A percentile compares a stretch with the other conserved stretches of the same genome.
phyloP scores from a whole-genome alignment of 345 rosid genomes.

The Salix arbutifolia region DNA sequence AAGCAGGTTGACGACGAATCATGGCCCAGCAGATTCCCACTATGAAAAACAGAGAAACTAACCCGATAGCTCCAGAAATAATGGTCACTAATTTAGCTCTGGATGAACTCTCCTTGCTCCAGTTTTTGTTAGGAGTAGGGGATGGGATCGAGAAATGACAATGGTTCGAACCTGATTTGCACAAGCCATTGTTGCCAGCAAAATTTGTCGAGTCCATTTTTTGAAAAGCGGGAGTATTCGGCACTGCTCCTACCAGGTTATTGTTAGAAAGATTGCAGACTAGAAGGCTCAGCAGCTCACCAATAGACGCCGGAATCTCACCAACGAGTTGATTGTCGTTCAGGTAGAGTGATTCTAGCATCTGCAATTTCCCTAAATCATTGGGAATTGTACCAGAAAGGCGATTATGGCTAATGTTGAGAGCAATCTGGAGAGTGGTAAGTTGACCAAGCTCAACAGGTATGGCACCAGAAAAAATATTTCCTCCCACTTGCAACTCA shows the following conservation, averaged over 20 bases:
- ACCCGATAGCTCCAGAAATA: not conserved
- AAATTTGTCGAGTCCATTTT: not conserved
- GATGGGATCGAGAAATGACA: not conserved
- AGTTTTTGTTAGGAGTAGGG: not conserved
- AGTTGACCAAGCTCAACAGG: not conserved
- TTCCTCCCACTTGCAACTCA: not conserved
- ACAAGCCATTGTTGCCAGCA: not conserved
- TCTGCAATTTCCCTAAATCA: not conserved
- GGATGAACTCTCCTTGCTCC: not conserved
- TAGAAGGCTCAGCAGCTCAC: not conserved
- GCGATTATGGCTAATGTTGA: not conserved
- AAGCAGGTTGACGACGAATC: not conserved
- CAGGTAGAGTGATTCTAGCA: not conserved
- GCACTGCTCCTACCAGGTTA: not conserved
- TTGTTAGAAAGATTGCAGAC: not conserved
- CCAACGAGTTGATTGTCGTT: not conserved
- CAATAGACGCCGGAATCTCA: not conserved
- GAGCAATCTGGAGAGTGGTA: not conserved
- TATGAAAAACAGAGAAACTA: not conserved
- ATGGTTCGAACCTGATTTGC: not conserved
- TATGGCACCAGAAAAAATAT: not conserved
- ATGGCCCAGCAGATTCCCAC: not conserved
- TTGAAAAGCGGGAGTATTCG: not conserved
- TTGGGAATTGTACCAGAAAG: not conserved
- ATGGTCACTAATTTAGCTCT: not conserved